These are phyloP conservation scores for Ophiocordyceps polyrhachis-furcata DNA, from an alignment of 2,329 filamentous ascomycete species.

Conservation along the genomic window DNA sequence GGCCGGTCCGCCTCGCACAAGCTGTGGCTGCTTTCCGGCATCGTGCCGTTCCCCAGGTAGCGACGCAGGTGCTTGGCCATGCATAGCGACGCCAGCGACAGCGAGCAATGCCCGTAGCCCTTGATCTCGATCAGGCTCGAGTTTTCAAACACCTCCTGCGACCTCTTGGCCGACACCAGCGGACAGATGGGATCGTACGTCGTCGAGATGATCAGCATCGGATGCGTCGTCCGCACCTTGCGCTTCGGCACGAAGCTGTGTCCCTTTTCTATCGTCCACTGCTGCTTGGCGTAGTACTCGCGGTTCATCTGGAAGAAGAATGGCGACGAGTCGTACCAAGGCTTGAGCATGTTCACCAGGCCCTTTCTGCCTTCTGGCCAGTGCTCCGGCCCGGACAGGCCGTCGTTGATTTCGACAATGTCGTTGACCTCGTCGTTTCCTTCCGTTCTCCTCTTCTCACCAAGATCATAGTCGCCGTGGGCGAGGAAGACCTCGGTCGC, in stretches of 20 bases:
- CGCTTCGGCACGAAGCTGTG: constrained; percentile 9
- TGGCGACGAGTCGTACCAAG: constrained; percentile 15
- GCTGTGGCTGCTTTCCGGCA: constrained; percentile 14
- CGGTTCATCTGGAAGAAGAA: constrained; percentile 7
- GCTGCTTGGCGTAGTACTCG: constrained; percentile 13
- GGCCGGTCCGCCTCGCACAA: constrained; percentile 19
- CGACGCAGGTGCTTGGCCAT: constrained; percentile 15
- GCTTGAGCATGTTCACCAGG: constrained; percentile 14
- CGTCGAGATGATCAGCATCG: constrained; percentile 14
- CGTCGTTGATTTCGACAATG: constrained; percentile 12
- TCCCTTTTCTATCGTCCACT: constrained; percentile 12
- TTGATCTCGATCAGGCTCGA: constrained; percentile 21
- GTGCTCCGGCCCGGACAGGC: constrained; percentile 5
- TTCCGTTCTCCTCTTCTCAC: neutral
- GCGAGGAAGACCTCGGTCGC: constrained; percentile 17
- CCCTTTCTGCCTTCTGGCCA: constrained; percentile 15
- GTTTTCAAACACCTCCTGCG: constrained; percentile 15
- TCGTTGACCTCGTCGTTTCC: constrained; percentile 9
- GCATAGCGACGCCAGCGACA: constrained; percentile 17
- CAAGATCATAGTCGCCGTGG: constrained; percentile 10
- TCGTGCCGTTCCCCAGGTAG: constrained; percentile 18
- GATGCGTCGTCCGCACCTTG: constrained; percentile 15
- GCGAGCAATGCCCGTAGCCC: constrained; percentile 23
- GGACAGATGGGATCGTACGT: constrained; percentile 31
- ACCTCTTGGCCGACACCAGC: constrained; percentile 17